Base-by-base conservation (phyloP, 345 rosid genomes). In the Mallotus nudiflorus region DNA sequence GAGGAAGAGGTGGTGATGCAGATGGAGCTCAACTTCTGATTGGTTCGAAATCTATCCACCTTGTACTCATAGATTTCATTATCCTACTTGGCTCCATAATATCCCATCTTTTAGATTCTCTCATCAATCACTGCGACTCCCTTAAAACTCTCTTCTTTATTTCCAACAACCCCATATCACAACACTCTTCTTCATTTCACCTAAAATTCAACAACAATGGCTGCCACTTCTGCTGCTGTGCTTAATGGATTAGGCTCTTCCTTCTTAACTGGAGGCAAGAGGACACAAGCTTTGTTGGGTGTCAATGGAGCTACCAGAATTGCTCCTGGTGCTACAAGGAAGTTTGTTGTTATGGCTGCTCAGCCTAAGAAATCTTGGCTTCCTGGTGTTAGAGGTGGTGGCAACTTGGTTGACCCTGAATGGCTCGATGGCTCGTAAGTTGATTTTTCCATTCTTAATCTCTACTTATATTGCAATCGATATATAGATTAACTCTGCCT, bases 391-490 rank as follows among this genome's bases (percentile, higher is more conserved):
- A 94, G 9, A 82, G 89, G 88, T n/a, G 97, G 96, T 7, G 93
- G 97, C 67, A 90, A 86, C 91, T 74, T 95, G 58, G 39, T 87
- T 27, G 85, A 95, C 85, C 97, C 99, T 2, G 99, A 90, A 66
- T 95, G 99, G 97, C 99, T 95, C 28, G 99, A 95, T 66, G 99
- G 97, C 86, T 95, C 99, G 98, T 94, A 85, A 84, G 98, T 86
- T 37, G 50, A n/a, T 52, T 31, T 22, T 44, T 25, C 7, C 20
- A 5, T 19, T 53, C 7, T 27, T 39, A 4, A n/a, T 24, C 8
- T 27, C 10, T 40, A 46, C 11, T 14, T 33, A 33, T 33, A 33
- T 33, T n/a, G n/a, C n/a, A n/a, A n/a, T n/a, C n/a, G n/a, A 33
- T 2, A 33, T 6, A 33, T 33, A 33, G 37, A 33, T 33, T 33